Evolutionary conservation across 2,329 filamentous ascomycete species (phyloP), one percentile per base, ranked within the genome.

Genomic region (Gyromitra esculenta): DNA sequence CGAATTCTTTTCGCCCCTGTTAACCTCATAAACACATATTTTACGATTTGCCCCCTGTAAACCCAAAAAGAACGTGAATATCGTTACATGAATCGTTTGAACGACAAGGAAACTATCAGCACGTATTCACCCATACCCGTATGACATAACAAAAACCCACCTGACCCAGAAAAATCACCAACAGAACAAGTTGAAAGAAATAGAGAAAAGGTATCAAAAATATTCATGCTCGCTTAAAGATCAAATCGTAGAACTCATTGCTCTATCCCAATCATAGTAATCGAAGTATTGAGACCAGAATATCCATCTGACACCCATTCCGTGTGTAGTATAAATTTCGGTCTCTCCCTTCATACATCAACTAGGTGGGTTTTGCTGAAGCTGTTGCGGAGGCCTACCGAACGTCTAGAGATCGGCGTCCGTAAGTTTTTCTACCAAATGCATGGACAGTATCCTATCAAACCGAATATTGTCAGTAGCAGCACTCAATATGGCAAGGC

Each of bases 391-490:
- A n/a, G n/a, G 8, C 11, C 9, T 31, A n/a, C 11, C 9, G 18
- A 8, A 11, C 2, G 21, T 9, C 57, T 48, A 75, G n/a, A 75
- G 41, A 43, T 69, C 76, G 11, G 48, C 69, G 37, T 80, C 78
- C 4, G 79, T 77, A 35, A 80, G 72, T 64, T 74, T 79, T 21
- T 80, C 79, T 7, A 80, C 79, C 1, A 80, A 50, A 11, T 80
- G 79, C 78, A 80, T 80, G 11, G 79, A 80, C 13, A 80, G 45
- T 45, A 80, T 80, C 79, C 79, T 80, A 41, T 2, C 11, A 35
- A 54, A 25, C 18, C 11, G n/a, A 39, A 57, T 64, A 59, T 18
- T 15, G 65, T 79, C 56, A 79, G 77, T 60, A 31, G 39, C 11
- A n/a, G 41, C 11, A 13, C 48, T 18, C 3, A 8, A 35, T 13